Conservation (phyloP, 148 eudicot genomes). For the Salicornia ramosissima region DNA sequence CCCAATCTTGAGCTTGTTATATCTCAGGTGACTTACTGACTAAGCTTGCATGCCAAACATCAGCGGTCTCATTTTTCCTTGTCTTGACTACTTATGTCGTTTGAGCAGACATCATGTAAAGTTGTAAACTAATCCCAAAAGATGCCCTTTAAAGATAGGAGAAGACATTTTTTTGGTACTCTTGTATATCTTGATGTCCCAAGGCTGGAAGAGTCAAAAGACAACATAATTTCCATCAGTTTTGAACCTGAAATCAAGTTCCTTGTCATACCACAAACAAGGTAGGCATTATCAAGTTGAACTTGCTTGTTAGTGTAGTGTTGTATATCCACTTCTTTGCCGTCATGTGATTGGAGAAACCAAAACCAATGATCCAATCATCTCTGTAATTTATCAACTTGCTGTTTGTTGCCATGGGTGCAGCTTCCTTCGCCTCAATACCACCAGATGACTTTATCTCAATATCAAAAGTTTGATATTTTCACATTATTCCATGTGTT, state of each 20-base stretch:
- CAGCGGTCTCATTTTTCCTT: background rate
- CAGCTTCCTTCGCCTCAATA: background rate
- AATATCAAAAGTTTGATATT: background rate
- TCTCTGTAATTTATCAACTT: slow-evolving; percentile 12
- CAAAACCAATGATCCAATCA: slow-evolving; percentile 7
- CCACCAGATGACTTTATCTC: background rate
- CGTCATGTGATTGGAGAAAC: slow-evolving; percentile 15
- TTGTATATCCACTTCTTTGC: background rate
- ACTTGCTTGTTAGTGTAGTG: background rate
- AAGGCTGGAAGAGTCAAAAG: background rate
- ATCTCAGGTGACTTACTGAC: background rate
- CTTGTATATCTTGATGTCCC: background rate
- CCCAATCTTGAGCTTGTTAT: background rate
- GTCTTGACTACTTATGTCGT: background rate
- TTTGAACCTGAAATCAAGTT: background rate
- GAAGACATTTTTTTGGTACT: background rate
- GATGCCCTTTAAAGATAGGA: background rate
- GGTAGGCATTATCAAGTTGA: background rate
- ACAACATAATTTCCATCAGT: background rate
- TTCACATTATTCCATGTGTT: background rate
- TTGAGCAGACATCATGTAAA: slow-evolving; percentile 1
- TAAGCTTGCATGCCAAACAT: background rate
- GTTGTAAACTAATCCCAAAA: background rate
- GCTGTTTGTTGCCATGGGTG: no score
- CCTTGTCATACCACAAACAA: background rate